Conservation (phyloP, 768 basidiomycete genomes). For the Boletus sp. region DNA sequence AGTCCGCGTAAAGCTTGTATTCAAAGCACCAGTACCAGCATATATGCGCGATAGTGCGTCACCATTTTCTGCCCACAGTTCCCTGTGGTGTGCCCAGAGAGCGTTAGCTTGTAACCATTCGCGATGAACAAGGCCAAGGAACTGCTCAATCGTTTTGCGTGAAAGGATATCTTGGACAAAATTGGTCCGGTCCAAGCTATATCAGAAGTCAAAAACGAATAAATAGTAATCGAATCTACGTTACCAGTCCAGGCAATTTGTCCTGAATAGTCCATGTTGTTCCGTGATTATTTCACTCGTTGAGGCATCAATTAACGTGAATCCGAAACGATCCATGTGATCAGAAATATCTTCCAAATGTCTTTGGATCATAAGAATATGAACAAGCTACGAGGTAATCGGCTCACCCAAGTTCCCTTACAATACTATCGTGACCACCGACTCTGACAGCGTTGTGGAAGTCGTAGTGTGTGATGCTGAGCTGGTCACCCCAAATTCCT, state of each 20-base stretch:
- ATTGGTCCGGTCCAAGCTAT: slow-evolving; percentile 93
- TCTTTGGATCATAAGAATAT: slow-evolving; percentile 36
- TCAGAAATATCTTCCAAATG: slow-evolving; percentile 55
- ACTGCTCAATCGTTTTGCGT: slow-evolving; percentile 74
- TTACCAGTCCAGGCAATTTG: slow-evolving; percentile 94
- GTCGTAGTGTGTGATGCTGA: slow-evolving; percentile 87
- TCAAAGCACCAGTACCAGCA: slow-evolving; percentile 89
- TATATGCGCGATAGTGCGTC: slow-evolving; percentile 92
- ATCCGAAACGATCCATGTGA: slow-evolving; percentile 78
- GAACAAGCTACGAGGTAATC: not conserved
- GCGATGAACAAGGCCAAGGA: slow-evolving; percentile 70
- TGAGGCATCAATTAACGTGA: slow-evolving; percentile 71
- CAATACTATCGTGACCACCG: slow-evolving; percentile 84
- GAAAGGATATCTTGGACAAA: slow-evolving; percentile 96
- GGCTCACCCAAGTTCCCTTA: slow-evolving; percentile 63
- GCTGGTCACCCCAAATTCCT: slow-evolving; percentile 58
- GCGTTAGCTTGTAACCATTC: slow-evolving; percentile 68
- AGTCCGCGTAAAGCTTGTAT: slow-evolving; percentile 92
- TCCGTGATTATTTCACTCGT: slow-evolving; percentile 74
- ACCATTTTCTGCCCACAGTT: slow-evolving; percentile 97
- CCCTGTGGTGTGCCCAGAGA: slow-evolving; percentile 85
- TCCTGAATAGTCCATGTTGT: slow-evolving; percentile 89
- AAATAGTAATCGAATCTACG: not conserved
- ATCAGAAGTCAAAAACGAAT: slow-evolving; percentile 1
- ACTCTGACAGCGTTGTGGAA: slow-evolving; percentile 82